Percentiles rank a stretch among this genome's conserved stretches.
Conservation (phyloP, 164 flowering plant genomes). For the Vitis cinerea region DNA sequence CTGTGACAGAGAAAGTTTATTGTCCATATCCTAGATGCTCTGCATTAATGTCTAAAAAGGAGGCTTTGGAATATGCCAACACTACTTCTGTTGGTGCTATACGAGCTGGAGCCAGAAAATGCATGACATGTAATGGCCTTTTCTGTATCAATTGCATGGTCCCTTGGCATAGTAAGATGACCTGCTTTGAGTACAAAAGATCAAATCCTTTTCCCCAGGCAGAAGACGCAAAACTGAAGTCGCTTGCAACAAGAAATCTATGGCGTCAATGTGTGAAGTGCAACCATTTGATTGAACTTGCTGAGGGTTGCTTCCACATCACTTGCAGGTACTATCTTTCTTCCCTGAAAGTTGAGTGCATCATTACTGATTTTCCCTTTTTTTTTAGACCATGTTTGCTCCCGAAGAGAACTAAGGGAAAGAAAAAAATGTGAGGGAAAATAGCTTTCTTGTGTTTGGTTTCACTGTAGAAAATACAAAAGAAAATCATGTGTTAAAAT, state of each 20-base stretch:
- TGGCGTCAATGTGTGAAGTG: conserved; percentile 88
- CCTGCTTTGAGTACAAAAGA: conserved; percentile 43
- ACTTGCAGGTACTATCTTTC: conserved; percentile 61
- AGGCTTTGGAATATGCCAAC: conserved; percentile 31
- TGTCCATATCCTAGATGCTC: conserved; percentile 90
- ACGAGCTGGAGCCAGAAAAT: conserved; percentile 44
- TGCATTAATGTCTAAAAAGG: conserved; percentile 66
- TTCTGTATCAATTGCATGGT: conserved; percentile 76
- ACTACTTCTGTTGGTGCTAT: conserved; percentile 14
- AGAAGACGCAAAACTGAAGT: conserved; percentile 63
- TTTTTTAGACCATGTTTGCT: no score
- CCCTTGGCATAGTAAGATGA: conserved; percentile 73
- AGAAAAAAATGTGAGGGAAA: no score
- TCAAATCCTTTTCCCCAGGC: conserved; percentile 29
- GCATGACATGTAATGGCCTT: conserved; percentile 53
- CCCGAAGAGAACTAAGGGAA: no score
- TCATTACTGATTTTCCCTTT: not conserved
- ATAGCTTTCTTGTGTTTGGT: no score
- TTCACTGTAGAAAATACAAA: no score
- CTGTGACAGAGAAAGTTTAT: conserved; percentile 66
- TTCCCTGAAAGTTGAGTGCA: not conserved
- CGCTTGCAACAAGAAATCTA: conserved; percentile 47
- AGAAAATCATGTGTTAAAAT: no score
- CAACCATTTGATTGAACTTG: conserved; percentile 75
- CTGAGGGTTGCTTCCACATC: conserved; percentile 83